Base-by-base conservation (phyloP, 179 eudicot genomes). In the Silene vulgaris region DNA sequence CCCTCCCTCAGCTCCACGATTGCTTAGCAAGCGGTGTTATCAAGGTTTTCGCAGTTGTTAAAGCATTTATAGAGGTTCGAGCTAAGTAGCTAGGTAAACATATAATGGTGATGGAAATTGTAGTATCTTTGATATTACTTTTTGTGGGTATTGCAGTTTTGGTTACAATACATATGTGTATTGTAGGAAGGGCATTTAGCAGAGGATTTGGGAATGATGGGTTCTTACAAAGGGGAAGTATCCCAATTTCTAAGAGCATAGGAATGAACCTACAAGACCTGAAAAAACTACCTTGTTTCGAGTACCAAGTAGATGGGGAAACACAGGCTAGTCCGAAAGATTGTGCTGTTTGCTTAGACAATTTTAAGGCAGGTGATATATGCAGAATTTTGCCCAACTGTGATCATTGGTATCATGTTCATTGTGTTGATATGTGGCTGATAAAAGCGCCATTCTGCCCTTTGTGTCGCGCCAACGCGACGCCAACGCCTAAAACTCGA, bases 391-490 rank as follows among this genome's bases (percentile, higher is more conserved):
- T 92, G 74, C 97, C 97, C 2, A 76, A 56, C 63, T 92, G 97
- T 70, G 79, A 76, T 43, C 97, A 92, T 64, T 80, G 77, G 29
- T 92, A 88, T 68, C 97, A 92, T 78, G 87, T 77, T 62, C 71
- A 80, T 13, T 92, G 96, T 67, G 82, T 92, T 78, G 97, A 92
- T 86, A 77, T 73, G 5, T 92, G 97, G 97, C 88, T 92, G n/a
- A 50, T 76, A 72, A 85, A 84, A 61, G 78, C 84, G 6, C 91
- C 88, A 35, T 70, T 83, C 63, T 92, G 97, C 74, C 97, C 97
- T 0, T 60, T 91, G 43, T 91, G 97, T 75, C 83, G 94, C 65
- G 75, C 86, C 14, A 40, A 20, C 16, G 76, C 81, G 5, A 69
- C 11, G 45, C 23, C 20, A 8, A 8, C 71, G 14, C 57, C 65